phyloP scores from a whole-genome alignment of 148 eudicot genomes.

The Camellia japonica region DNA sequence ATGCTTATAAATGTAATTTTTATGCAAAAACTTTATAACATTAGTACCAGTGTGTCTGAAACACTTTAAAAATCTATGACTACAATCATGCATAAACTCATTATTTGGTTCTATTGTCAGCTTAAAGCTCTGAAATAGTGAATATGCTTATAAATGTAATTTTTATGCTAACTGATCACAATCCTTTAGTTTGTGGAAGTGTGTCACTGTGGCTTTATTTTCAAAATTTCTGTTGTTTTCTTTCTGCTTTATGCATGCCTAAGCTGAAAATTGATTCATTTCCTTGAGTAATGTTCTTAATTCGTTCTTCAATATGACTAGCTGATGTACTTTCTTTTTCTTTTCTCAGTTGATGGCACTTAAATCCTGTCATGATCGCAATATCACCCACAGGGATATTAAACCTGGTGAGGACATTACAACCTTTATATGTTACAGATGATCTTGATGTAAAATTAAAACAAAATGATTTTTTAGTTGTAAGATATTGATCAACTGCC shows the following conservation, averaged over 20 bases:
- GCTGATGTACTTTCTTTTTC: slow-evolving; percentile 17
- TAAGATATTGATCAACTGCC: background rate
- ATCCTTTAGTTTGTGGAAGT: background rate
- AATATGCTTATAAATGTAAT: background rate
- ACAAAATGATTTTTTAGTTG: background rate
- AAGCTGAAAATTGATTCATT: slow-evolving; percentile 1
- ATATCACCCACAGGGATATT: slow-evolving; percentile 95
- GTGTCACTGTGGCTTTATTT: background rate
- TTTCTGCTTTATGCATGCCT: background rate
- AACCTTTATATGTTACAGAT: background rate
- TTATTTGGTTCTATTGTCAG: background rate
- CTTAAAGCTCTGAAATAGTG: background rate
- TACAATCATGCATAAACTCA: background rate
- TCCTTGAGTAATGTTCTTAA: slow-evolving; percentile 1
- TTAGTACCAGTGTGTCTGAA: background rate
- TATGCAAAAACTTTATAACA: background rate
- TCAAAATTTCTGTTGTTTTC: background rate
- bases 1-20: background rate
- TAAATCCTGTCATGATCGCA: slow-evolving; percentile 91
- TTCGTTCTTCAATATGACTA: background rate
- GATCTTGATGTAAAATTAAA: background rate
- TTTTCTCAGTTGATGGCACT: slow-evolving; percentile 76
- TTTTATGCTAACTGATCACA: background rate
- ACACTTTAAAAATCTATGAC: background rate
- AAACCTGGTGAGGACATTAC: slow-evolving; percentile 81